Evolutionary conservation across 306 rosid species (phyloP), one percentile per base, ranked within the genome.

Genomic region (Sphenostylis stenocarpa): DNA sequence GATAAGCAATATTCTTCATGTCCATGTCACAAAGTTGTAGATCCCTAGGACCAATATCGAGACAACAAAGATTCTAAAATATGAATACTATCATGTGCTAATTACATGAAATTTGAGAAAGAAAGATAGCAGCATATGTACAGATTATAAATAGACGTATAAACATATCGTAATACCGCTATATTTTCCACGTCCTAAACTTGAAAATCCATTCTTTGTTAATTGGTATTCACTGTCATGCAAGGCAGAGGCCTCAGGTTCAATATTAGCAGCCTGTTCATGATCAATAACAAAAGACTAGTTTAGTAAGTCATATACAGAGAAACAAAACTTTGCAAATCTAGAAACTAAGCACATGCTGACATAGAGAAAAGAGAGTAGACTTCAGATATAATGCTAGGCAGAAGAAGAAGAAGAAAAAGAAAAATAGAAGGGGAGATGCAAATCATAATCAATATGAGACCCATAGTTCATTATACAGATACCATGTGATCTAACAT

Each of bases 211-310:
- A 82, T 89, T 90, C 80, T 92, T 95, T 36, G 90, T 86, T 83
- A 95, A 81, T 84, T 86, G 97, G 89, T 83, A 95, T 76, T 88
- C 93, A 60, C 92, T 86, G 73, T 83, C 86, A 52, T 86, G 96
- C 75, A 90, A 80, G 51, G 88, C 92, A 79, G 96, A 84, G 65
- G 86, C 90, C 81, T 95, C 97, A 21, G 90, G 90, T 82, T 95
- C 99, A 77, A 88, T 77, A 84, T 92, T 92, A 77, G 92, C 92
- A 41, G 96, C 99, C 99, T 95, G 90, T 80, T 82, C 56, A 83
- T 63, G 69, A 81, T 74, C 47, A 83, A 78, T 55, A 68, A 81
- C 12, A 60, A 55, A 69, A 48, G 7, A 57, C 31, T 60, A 72
- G 23, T 77, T 31, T 23, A 77, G 84, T 67, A 71, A 82, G 72